phyloP scores from a whole-genome alignment of 1,284 basidiomycete species.

The Papiliotrema laurentii region DNA sequence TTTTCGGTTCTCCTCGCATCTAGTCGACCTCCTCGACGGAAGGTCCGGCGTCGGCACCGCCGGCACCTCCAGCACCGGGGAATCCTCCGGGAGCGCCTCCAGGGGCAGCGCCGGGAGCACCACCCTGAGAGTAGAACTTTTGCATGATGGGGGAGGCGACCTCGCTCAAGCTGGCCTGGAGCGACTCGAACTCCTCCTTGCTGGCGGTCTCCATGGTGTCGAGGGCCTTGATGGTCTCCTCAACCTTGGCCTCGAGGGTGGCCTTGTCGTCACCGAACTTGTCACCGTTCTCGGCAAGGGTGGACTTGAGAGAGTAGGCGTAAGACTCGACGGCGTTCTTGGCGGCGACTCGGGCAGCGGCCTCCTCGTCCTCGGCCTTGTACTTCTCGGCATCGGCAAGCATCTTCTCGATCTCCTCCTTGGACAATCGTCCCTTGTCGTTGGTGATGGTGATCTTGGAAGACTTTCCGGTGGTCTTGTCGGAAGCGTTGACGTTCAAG shows the following conservation, averaged over 20 bases:
- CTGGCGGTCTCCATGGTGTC: slow-evolving; percentile 76
- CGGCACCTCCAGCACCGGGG: slow-evolving; percentile 57
- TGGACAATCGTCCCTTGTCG: slow-evolving; percentile 96
- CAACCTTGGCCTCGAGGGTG: slow-evolving; percentile 76
- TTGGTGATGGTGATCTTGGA: slow-evolving; percentile 91
- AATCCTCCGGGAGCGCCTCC: slow-evolving; percentile 42
- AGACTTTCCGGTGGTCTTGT: slow-evolving; percentile 92
- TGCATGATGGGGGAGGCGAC: slow-evolving; percentile 67
- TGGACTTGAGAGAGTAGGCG: slow-evolving; percentile 93
- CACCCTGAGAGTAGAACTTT: slow-evolving; percentile 50
- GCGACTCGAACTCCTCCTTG: slow-evolving; percentile 90
- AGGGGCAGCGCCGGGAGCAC: slow-evolving; percentile 31
- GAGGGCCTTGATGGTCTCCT: slow-evolving; percentile 84
- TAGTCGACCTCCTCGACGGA: slow-evolving; percentile 59
- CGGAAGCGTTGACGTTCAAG: slow-evolving; percentile 83
- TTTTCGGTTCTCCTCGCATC: slow-evolving; percentile 3
- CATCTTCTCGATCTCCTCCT: slow-evolving; percentile 99
- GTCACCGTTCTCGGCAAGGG: slow-evolving; percentile 72
- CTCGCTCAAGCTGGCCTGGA: slow-evolving; percentile 92
- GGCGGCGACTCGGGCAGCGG: slow-evolving; percentile 66
- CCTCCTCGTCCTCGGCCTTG: slow-evolving; percentile 47
- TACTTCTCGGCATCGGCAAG: slow-evolving; percentile 82
- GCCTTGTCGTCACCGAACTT: slow-evolving; percentile 91
- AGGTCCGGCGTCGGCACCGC: slow-evolving; percentile 55
- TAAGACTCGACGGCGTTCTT: slow-evolving; percentile 92